A percentile compares a stretch with the other conserved stretches of the same genome.
Evolutionary conservation across 2,329 filamentous ascomycete species (phyloP).

Genomic region (Corynespora cassiicola): DNA sequence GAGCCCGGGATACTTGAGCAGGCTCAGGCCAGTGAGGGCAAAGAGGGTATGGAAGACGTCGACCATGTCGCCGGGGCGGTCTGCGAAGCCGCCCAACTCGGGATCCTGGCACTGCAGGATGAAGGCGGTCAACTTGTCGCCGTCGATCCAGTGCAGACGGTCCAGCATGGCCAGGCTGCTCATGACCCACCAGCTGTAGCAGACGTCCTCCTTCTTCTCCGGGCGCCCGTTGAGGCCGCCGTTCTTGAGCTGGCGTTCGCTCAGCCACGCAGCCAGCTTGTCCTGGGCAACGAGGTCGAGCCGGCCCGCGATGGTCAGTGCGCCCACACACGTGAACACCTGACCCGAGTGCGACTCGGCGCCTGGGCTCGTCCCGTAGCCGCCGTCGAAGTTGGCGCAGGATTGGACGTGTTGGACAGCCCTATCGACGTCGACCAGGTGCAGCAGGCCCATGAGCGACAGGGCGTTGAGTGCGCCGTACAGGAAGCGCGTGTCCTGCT

Average conservation of each 20-base stretch:
- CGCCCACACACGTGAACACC: slow-evolving; percentile 91
- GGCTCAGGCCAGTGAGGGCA: slow-evolving; percentile 83
- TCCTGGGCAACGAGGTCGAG: slow-evolving; percentile 84
- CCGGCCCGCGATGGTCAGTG: slow-evolving; percentile 80
- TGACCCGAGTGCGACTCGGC: slow-evolving; percentile 95
- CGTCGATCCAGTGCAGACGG: slow-evolving; percentile 91
- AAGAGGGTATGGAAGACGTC: slow-evolving; percentile 97
- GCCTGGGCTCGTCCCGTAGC: slow-evolving; percentile 86
- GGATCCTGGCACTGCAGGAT: slow-evolving; percentile 89
- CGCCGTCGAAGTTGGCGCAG: slow-evolving; percentile 93
- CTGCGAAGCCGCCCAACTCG: slow-evolving; percentile 83
- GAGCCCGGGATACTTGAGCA: slow-evolving; percentile 78
- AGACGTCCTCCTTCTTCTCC: slow-evolving; percentile 95
- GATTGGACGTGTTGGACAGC: slow-evolving; percentile 80
- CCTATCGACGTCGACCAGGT: slow-evolving; percentile 77
- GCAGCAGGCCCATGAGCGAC: slow-evolving; percentile 77
- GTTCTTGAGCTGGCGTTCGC: slow-evolving; percentile 85
- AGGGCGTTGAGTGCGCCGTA: slow-evolving; percentile 90
- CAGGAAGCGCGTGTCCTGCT: slow-evolving; percentile 92
- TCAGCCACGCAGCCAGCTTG: slow-evolving; percentile 86
- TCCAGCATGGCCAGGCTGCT: slow-evolving; percentile 90
- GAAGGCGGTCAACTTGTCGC: slow-evolving; percentile 76
- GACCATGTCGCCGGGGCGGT: slow-evolving; percentile 91
- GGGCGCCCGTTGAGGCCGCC: slow-evolving; percentile 93
- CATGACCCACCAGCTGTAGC: slow-evolving; percentile 99